Percentiles rank a stretch among this genome's conserved stretches.
phyloP scores from a whole-genome alignment of 202 grass and related monocot species.

The Elaeis oleifera region DNA sequence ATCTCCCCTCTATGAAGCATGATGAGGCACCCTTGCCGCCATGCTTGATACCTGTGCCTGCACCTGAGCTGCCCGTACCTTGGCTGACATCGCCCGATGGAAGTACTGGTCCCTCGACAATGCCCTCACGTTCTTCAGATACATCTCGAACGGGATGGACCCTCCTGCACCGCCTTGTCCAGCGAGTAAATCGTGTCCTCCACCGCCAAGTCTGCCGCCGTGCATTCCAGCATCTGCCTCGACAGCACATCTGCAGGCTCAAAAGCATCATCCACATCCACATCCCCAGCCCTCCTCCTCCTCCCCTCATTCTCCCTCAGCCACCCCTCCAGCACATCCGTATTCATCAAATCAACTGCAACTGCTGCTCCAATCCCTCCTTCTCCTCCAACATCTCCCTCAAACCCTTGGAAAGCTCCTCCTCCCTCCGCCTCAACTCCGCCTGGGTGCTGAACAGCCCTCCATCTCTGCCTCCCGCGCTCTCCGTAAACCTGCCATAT shows the following conservation, averaged over 20 bases:
- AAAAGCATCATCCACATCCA: slow-evolving; percentile 39
- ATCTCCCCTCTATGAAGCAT: slow-evolving; percentile 26
- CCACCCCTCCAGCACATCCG: slow-evolving; percentile 64
- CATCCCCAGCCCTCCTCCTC: slow-evolving; percentile 18
- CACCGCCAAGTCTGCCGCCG: slow-evolving; percentile 45
- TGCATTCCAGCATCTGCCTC: slow-evolving; percentile 86
- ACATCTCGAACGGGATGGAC: slow-evolving; percentile 50
- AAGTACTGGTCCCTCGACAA: slow-evolving; percentile 79
- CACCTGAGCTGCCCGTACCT: slow-evolving; percentile 31
- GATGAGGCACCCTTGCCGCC: slow-evolving; percentile 49
- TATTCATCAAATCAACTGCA: slow-evolving; percentile 75
- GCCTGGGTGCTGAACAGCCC: slow-evolving; percentile 66
- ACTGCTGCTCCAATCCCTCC: slow-evolving; percentile 70
- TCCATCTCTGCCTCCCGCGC: slow-evolving; percentile 60
- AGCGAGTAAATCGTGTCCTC: slow-evolving; percentile 83
- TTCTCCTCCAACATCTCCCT: slow-evolving; percentile 58
- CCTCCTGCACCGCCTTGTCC: slow-evolving; percentile 82
- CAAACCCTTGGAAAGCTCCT: slow-evolving; percentile 38
- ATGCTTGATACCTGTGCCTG: slow-evolving; percentile 23
- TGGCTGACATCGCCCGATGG: slow-evolving; percentile 55
- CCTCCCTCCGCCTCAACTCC: slow-evolving; percentile 51
- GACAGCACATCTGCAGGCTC: slow-evolving; percentile 45
- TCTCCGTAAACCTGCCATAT: slow-evolving; percentile 26
- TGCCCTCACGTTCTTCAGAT: slow-evolving; percentile 53
- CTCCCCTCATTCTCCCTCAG: slow-evolving; percentile 40